Base-by-base conservation (phyloP, 2,329 filamentous ascomycete species). In the Aureobasidium sp. region DNA sequence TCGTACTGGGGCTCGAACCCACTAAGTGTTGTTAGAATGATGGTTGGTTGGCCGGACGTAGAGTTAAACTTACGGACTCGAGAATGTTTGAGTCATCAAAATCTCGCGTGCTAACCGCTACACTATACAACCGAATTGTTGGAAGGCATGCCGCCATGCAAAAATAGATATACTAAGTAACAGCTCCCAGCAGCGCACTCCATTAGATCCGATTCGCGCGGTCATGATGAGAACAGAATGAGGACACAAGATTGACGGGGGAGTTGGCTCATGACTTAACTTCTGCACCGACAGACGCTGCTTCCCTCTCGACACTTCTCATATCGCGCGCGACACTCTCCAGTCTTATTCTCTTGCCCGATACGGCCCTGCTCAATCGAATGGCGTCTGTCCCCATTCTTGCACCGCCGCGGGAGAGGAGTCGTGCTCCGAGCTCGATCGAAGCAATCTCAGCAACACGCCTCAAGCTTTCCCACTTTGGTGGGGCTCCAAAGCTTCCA, bases 41-140 rank as follows among this genome's bases (percentile, higher is more conserved):
- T 39, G 6, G 6, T 17, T 11, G 27, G 12, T n/a, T 11, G 7
- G 29, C 11, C 2, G 47, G 11, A 7, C 0, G n/a, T 5, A 1
- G 19, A 14, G 14, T 17, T 5, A 39, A 53, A 53, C 50, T 53
- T 29, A 53, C 50, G 59, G 59, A 53, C 42, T 61, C 37, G 14
- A 44, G 59, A 61, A 61, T 9, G 7, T 40, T 37, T 35, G 31
- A 47, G n/a, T 37, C 1, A 35, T 67, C 65, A 66, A 64, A 67
- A 67, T 67, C 66, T 60, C 57, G 50, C 42, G 66, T 67, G 66
- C 62, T 67, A 63, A 67, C 66, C 66, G 44, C 63, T 65, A 64
- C 62, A 63, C 52, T 64, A 61, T 50, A 56, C 42, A 63, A 61
- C 54, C 52, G 6, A 42, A n/a, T 59, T 47, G 39, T 45, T 12